Evolutionary conservation across 2,329 filamentous ascomycete genomes (phyloP).

Genomic region (Colletotrichum spinosum): DNA sequence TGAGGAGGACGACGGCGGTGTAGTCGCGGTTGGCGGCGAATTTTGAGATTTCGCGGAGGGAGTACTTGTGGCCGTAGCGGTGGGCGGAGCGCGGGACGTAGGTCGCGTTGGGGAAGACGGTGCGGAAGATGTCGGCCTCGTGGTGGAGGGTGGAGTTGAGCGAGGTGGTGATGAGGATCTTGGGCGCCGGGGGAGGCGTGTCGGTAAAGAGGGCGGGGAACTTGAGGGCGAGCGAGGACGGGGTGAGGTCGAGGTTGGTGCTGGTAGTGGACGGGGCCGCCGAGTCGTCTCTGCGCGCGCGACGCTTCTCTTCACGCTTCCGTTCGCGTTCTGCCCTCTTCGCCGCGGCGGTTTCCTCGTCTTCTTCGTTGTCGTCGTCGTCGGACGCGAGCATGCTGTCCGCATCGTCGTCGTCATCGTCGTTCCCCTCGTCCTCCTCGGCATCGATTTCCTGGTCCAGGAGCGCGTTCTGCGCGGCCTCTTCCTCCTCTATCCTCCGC

Average conservation of each 20-base stretch:
- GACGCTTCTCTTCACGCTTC: slow-evolving; percentile 39
- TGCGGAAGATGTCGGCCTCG: slow-evolving; percentile 81
- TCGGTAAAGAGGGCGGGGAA: slow-evolving; percentile 73
- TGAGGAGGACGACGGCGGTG: slow-evolving; percentile 85
- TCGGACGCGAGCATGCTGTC: slow-evolving; percentile 86
- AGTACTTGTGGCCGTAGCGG: slow-evolving; percentile 90
- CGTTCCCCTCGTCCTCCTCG: slow-evolving; percentile 64
- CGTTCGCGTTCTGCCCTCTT: slow-evolving; percentile 54
- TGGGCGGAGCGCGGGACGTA: slow-evolving; percentile 91
- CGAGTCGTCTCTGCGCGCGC: slow-evolving; percentile 61
- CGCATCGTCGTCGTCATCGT: slow-evolving; percentile 47
- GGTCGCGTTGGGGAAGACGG: slow-evolving; percentile 85
- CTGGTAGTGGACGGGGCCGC: slow-evolving; percentile 69
- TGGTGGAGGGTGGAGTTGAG: slow-evolving; percentile 90
- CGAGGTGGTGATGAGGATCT: slow-evolving; percentile 92
- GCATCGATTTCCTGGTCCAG: slow-evolving; percentile 47
- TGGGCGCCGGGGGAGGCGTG: slow-evolving; percentile 72
- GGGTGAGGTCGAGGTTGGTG: slow-evolving; percentile 73
- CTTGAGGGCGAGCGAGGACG: slow-evolving; percentile 68
- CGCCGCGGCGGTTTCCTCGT: slow-evolving; percentile 58
- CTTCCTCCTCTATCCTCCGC: slow-evolving; percentile 65
- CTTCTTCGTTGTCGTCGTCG: slow-evolving; percentile 64
- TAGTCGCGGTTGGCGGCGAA: slow-evolving; percentile 87
- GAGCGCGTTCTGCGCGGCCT: slow-evolving; percentile 59
- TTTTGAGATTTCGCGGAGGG: slow-evolving; percentile 86